phyloP scores from a whole-genome alignment of 331 rosid genomes.

The Phaseolus coccineus region DNA sequence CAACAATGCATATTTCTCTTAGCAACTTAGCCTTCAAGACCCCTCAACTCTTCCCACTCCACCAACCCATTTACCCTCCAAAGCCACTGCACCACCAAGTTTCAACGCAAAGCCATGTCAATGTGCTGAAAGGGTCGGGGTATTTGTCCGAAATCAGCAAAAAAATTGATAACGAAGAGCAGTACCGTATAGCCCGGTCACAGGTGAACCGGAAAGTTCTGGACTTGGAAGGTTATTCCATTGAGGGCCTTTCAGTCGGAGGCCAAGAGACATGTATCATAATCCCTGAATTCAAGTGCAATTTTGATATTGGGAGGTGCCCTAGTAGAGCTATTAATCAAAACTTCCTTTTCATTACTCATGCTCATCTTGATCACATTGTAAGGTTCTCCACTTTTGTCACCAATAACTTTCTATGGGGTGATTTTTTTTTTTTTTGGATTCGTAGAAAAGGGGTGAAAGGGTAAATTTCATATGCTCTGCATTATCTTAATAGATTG shows the following conservation, averaged over 20 bases:
- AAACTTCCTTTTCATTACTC: constrained; percentile 83
- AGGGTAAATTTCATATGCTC: not conserved
- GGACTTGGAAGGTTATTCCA: constrained; percentile 77
- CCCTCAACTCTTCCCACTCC: constrained; percentile 66
- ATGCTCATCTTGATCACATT: constrained; percentile 99
- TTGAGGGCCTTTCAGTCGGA: constrained; percentile 89
- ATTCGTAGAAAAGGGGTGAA: not conserved
- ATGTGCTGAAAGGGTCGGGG: constrained; percentile 66
- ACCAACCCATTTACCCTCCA: constrained; percentile 55
- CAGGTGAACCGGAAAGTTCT: constrained; percentile 82
- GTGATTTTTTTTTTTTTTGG: not conserved
- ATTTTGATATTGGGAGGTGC: constrained; percentile 90
- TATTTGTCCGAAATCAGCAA: constrained; percentile 70
- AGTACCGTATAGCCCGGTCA: constrained; percentile 80
- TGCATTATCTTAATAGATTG: not conserved
- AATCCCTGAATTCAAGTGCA: constrained; percentile 86
- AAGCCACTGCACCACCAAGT: constrained; percentile 47
- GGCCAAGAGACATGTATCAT: constrained; percentile 95
- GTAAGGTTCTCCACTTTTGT: constrained; percentile 55
- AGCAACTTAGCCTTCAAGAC: constrained; percentile 56
- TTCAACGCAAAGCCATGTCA: constrained; percentile 52
- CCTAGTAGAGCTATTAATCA: constrained; percentile 90
- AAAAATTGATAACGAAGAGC: constrained; percentile 79
- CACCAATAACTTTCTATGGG: not conserved
- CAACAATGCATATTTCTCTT: constrained; percentile 64